Evolutionary conservation across 176 grass and related monocot species (phyloP).

Genomic region (Dendrocalamus sinicus): DNA sequence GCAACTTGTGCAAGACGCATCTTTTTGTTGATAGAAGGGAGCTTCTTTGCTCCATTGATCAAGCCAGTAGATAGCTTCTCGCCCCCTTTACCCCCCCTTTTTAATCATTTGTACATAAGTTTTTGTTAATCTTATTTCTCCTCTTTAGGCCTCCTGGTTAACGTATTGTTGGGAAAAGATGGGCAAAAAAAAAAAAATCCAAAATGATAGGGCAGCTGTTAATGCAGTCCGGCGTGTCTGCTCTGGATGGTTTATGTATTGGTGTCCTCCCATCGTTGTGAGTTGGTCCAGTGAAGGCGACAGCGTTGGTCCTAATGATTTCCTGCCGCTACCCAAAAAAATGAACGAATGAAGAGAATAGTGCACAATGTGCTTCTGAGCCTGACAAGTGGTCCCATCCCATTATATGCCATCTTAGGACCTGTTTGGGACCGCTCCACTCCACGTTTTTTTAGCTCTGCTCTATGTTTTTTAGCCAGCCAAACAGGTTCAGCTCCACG

Average conservation of each 20-base stretch:
- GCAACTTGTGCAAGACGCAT: conserved; percentile 28
- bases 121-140: neutral
- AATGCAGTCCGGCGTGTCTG: neutral
- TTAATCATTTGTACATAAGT: conserved; percentile 63
- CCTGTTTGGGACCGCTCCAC: too few relatives aligned
- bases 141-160: conserved; percentile 25
- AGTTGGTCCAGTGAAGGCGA: conserved; percentile 26
- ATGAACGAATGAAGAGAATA: neutral
- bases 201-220: conserved; percentile 44
- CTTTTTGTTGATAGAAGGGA: conserved; percentile 51
- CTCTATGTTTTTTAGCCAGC: too few relatives aligned
- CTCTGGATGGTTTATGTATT: neutral
- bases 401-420: neutral
- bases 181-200: conserved; percentile 30
- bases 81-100: neutral
- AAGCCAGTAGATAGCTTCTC: conserved; percentile 60
- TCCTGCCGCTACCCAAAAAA: neutral
- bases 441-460: too few relatives aligned
- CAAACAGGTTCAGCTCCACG: too few relatives aligned
- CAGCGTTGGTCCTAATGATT: neutral
- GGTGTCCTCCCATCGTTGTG: conserved; percentile 36
- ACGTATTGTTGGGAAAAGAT: conserved; percentile 35
- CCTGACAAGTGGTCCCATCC: neutral
- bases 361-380: conserved; percentile 24
- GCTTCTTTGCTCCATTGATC: conserved; percentile 33